Base-by-base conservation (phyloP, 2,329 filamentous ascomycete genomes). In the Orbilia ellipsospora region DNA sequence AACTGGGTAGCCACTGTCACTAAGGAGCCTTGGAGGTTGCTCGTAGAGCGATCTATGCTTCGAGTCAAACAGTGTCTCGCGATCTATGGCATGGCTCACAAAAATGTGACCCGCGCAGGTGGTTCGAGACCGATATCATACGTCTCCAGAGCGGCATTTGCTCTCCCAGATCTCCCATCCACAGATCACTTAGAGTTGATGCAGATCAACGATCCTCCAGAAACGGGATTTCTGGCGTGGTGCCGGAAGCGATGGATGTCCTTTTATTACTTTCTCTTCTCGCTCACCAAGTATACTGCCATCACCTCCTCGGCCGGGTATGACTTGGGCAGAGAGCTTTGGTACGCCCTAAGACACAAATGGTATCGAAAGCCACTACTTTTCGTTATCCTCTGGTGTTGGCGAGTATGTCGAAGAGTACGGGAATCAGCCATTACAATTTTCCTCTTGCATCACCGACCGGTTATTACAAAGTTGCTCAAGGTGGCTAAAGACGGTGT, bases 311-410 rank as follows among this genome's bases (percentile, higher is more conserved):
- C 81, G 1, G 82, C 80, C 3, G 81, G 81, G 4, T 80, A 80
- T 13, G 80, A 82, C 55, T 78, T 82, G 28, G 82, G 83, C 65
- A 75, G 82, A 26, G 82, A 83, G 74, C 77, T 83, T 1, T 82
- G 80, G 79, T 82, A 82, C 66, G 78, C 79, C 5, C 76, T 83
- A 8, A 77, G 80, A 12, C 70, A 80, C 42, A 77, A 79, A 8
- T 80, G 78, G 48, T 78, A 79, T 36, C 78, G 80, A 12, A 70
- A 80, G 26, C 60, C 69, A 1, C 16, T 78, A 2, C 75, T 82
- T 6, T 79, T 77, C 44, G 12, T 81, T 23, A 68, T 80, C 28
- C 78, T 82, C 1, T 74, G 78, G 4, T 68, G 82, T 8, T 83
- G 82, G 81, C 80, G 80, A 44, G 44, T 80, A 1, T 82, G 81